These are phyloP conservation scores for Coemansia sp. DNA, from an alignment of 192 early-diverging fungal species.

Conservation along the genomic window DNA sequence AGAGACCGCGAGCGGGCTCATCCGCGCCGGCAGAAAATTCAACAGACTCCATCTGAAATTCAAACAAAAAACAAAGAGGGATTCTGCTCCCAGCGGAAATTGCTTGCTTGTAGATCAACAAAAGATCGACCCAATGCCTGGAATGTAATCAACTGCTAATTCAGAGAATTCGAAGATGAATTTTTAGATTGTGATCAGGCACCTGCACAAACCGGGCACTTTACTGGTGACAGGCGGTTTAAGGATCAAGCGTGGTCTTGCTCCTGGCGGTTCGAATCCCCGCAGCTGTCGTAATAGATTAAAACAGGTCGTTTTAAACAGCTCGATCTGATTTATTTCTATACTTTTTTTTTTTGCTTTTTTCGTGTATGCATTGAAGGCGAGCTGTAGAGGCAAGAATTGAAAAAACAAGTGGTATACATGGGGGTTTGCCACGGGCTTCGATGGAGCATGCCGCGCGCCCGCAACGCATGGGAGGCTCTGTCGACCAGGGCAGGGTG, in stretches of 20 bases:
- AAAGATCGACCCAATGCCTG: not conserved
- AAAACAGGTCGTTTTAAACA: slow-evolving; percentile 31
- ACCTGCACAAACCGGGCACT: too few relatives aligned
- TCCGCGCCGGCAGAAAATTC: not conserved
- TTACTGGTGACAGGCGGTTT: too few relatives aligned
- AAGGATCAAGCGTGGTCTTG: not conserved
- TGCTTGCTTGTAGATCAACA: not conserved
- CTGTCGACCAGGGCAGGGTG: too few relatives aligned
- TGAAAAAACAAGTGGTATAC: slow-evolving; percentile 1
- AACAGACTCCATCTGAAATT: slow-evolving; percentile 20
- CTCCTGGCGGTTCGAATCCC: slow-evolving; percentile 38
- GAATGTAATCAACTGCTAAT: too few relatives aligned
- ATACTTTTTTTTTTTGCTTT: slow-evolving; percentile 23
- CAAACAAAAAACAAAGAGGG: slow-evolving; percentile 3
- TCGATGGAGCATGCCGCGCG: slow-evolving; percentile 4
- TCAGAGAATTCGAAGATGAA: too few relatives aligned
- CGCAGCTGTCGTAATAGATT: slow-evolving; percentile 42
- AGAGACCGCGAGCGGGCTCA: slow-evolving; percentile 17
- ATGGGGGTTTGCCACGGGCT: slow-evolving; percentile 10
- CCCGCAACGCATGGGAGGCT: slow-evolving; percentile 1
- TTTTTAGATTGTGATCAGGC: too few relatives aligned
- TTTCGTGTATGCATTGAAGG: slow-evolving; percentile 7
- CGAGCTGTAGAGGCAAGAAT: slow-evolving; percentile 2
- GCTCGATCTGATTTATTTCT: slow-evolving; percentile 31
- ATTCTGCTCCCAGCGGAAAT: not conserved